phyloP scores from a whole-genome alignment of 306 rosid species.

The Cucurbita ficifolia region DNA sequence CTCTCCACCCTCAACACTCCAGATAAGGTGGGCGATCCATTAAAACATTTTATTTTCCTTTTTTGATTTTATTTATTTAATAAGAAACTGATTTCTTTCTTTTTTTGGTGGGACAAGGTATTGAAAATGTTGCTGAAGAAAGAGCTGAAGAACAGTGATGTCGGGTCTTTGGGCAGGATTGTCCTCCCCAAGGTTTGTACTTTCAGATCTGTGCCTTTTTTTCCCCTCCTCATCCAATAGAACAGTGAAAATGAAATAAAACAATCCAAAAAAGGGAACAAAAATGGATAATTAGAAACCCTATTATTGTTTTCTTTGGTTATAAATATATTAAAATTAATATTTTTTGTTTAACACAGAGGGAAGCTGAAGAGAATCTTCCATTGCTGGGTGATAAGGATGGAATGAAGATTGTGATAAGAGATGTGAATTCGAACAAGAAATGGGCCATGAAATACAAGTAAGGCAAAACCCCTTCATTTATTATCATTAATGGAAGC shows the following conservation, averaged over 20 bases:
- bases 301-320: not conserved
- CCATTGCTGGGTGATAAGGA: slow-evolving; percentile 29
- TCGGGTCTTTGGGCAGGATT: slow-evolving; percentile 36
- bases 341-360: slow-evolving; percentile 15
- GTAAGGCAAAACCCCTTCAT: slow-evolving; percentile 16
- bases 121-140: slow-evolving; percentile 28
- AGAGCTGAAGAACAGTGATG: slow-evolving; percentile 40
- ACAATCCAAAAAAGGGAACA: not conserved
- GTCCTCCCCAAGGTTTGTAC: slow-evolving; percentile 60
- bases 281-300: not conserved
- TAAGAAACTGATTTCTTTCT: not conserved
- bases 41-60: not conserved
- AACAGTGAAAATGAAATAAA: not conserved
- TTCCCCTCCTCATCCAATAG: not conserved
- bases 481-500: not conserved
- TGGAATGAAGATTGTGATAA: slow-evolving; percentile 25
- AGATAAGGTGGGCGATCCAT: slow-evolving; percentile 30
- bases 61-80: not conserved
- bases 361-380: slow-evolving; percentile 43
- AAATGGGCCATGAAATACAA: slow-evolving; percentile 39
- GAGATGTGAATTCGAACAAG: slow-evolving; percentile 27
- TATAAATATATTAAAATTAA: too few species aligned
- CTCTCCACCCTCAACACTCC: slow-evolving; percentile 14
- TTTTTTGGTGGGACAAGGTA: not conserved
- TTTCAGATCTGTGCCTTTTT: not conserved